Conservation (phyloP, 164 flowering plant genomes). For the Aristolochia fimbriata region DNA sequence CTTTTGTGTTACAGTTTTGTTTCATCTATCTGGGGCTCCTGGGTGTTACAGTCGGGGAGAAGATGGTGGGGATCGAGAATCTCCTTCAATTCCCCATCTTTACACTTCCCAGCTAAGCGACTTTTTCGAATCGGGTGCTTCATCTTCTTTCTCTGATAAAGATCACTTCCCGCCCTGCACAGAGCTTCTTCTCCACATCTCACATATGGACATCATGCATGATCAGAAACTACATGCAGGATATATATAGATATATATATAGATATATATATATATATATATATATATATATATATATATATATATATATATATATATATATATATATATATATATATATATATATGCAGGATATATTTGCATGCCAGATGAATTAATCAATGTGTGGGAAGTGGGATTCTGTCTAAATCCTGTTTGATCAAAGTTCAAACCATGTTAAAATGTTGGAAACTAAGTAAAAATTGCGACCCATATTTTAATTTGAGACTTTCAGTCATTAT, state of each 20-base stretch:
- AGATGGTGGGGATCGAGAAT: neutral
- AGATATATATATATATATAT: no score
- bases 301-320: no score
- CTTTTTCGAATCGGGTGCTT: constrained; percentile 4
- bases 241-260: no score
- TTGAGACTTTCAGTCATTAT: neutral
- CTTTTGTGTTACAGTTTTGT: neutral
- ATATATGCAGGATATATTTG: no score
- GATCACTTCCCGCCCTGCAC: neutral
- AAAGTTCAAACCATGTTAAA: neutral
- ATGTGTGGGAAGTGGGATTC: neutral
- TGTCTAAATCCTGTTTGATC: neutral
- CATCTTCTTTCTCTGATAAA: neutral
- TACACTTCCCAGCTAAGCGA: constrained; percentile 3
- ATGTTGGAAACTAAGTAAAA: neutral
- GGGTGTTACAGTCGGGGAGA: neutral
- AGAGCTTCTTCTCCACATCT: neutral
- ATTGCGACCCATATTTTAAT: neutral
- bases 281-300: no score
- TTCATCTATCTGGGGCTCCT: neutral
- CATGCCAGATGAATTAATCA: no score
- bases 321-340: no score
- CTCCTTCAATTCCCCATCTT: neutral
- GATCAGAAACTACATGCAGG: no score
- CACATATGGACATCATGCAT: neutral